Evolutionary conservation across 192 early-diverging fungal genomes (phyloP).

Genomic region (Entomortierella lignicola): DNA sequence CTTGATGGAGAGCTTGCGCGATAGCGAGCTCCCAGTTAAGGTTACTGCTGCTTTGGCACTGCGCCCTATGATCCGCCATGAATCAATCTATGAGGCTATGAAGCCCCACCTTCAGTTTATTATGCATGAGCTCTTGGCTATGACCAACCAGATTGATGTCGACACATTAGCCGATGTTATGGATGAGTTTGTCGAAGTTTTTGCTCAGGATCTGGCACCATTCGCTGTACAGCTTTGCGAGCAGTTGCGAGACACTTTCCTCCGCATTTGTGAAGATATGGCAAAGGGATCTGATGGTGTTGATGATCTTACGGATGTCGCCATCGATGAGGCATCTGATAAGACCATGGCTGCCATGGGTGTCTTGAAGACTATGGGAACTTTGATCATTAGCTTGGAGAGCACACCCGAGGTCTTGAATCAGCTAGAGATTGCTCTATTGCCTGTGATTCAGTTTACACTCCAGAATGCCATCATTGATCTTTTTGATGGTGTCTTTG

Average conservation of each 20-base stretch:
- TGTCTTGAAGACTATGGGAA: conserved; percentile 90
- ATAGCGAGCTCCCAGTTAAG: conserved; percentile 88
- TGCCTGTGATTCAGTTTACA: conserved; percentile 83
- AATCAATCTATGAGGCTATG: conserved; percentile 56
- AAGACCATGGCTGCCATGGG: conserved; percentile 93
- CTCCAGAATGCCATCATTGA: conserved; percentile 82
- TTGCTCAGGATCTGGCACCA: conserved; percentile 92
- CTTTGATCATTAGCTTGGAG: conserved; percentile 88
- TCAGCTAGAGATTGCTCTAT: conserved; percentile 82
- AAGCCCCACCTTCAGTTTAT: conserved; percentile 54
- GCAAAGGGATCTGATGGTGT: conserved; percentile 54
- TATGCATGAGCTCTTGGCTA: conserved; percentile 76
- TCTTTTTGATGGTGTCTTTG: conserved; percentile 88
- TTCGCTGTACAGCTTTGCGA: conserved; percentile 91
- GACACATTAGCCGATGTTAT: conserved; percentile 89
- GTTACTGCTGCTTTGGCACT: conserved; percentile 89
- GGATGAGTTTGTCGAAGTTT: conserved; percentile 92
- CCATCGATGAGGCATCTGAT: conserved; percentile 78
- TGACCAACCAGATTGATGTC: conserved; percentile 95
- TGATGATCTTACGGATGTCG: conserved; percentile 64
- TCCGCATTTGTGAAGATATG: conserved; percentile 75
- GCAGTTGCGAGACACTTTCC: conserved; percentile 89
- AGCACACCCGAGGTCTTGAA: conserved; percentile 81
- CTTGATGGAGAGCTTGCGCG: conserved; percentile 74
- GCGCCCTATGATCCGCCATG: conserved; percentile 81